Evolutionary conservation across 371 early-diverging fungal genomes (phyloP), one percentile per base, ranked within the genome.

Genomic region (Cokeromyces recurvatus): DNA sequence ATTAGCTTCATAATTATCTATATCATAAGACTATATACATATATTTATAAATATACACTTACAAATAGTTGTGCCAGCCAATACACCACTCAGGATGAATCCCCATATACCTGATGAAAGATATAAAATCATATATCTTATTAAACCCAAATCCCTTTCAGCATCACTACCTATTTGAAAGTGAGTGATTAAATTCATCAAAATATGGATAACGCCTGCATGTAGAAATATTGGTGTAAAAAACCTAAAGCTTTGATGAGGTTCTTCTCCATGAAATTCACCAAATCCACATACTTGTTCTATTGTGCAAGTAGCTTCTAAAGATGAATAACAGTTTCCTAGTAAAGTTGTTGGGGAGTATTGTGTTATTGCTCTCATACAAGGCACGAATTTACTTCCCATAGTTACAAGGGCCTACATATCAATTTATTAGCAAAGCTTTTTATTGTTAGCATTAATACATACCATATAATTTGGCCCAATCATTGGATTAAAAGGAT

Each of bases 181-280:
- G 44, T 89, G 89, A 35, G 83, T 77, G 12, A 71, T 10, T 53
- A 88, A 32, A 59, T 92, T 92, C 55, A 89, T 60, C 1, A 80
- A 11, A 21, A 84, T 58, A 59, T 92, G 92, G 2, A 90, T 38
- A 4, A 88, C 47, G n/a, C 91, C 92, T 17, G 78, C 89, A 62
- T 92, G 92, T 44, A 92, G 58, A 53, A 87, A 87, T 27, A 90
- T 82, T 14, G 91, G 81, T 10, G 71, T 51, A 43, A 90, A 71
- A 51, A 90, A 87, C n/a, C 91, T 71, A 58, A 66, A 89, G 79
- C 87, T 81, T 53, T 90, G 90, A 52, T 85, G 64, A 0, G 81
- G 75, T 45, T 70, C 24, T 36, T 47, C 46, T 11, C 56, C 21
- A 43, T 59, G 40, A 59, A 77, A 54, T 32, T 70, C 50, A 39